phyloP scores from a whole-genome alignment of 441 rosid genomes.

The Gossypium trilobum region DNA sequence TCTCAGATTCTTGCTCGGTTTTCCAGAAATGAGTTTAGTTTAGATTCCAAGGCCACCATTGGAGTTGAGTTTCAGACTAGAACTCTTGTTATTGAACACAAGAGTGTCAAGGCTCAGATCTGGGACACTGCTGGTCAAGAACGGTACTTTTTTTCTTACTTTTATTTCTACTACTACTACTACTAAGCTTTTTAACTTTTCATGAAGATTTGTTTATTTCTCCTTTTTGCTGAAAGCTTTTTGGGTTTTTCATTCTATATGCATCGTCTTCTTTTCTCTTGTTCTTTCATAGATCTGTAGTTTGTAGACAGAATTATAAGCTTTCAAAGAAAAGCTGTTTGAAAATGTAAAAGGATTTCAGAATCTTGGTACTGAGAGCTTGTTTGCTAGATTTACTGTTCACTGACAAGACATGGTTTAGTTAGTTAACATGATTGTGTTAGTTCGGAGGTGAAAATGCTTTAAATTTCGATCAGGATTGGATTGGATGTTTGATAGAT shows the following conservation, averaged over 20 bases:
- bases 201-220: neutral
- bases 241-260: neutral
- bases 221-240: neutral
- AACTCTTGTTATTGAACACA: constrained; percentile 41
- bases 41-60: constrained; percentile 62
- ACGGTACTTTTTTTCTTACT: constrained; percentile 26
- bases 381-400: neutral
- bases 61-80: constrained; percentile 65
- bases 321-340: neutral
- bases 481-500: neutral
- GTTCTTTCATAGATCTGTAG: constrained; percentile 3
- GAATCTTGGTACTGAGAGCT: neutral
- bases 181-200: neutral
- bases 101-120: constrained; percentile 70
- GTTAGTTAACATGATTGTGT: constrained; percentile 2
- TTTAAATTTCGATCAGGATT: neutral
- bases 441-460: neutral
- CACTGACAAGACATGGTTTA: neutral
- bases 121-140: constrained; percentile 77
- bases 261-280: neutral
- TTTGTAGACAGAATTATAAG: neutral
- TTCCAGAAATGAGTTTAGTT: constrained; percentile 55
- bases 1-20: constrained; percentile 57
- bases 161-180: neutral
- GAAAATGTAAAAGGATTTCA: neutral